phyloP scores from a whole-genome alignment of 352 stramenopile genomes.

The Blastocystis sp. region DNA sequence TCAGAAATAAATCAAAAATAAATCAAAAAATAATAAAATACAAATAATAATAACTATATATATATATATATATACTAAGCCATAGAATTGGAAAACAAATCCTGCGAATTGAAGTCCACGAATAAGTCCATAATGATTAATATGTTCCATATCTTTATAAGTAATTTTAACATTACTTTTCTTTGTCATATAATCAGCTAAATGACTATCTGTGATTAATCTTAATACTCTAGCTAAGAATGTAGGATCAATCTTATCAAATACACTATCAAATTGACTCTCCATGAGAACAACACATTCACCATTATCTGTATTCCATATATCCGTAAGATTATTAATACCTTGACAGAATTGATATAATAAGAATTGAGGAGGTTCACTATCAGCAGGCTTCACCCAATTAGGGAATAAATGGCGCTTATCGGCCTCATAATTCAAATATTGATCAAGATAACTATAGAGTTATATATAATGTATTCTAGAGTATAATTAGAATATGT shows the following conservation, averaged over 20 bases:
- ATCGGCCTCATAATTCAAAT: conserved; percentile 98
- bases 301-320: conserved; percentile 89
- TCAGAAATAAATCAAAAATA: too few relatives aligned
- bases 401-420: conserved; percentile 97
- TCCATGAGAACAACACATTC: conserved; percentile 96
- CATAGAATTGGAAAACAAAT: conserved; percentile 97
- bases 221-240: conserved; percentile 87
- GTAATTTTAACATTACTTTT: conserved; percentile 97
- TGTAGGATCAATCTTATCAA: conserved; percentile 98
- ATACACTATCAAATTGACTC: conserved; percentile 94
- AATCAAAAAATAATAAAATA: too few relatives aligned
- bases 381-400: conserved; percentile 97
- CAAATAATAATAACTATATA: too few relatives aligned
- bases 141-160: conserved; percentile 99
- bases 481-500: too few relatives aligned
- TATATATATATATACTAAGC: too few relatives aligned
- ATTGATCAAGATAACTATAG: conserved; percentile 99
- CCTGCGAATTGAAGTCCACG: conserved; percentile 84
- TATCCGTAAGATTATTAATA: conserved; percentile 94
- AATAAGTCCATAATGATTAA: conserved; percentile 95
- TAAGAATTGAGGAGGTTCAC: conserved; percentile 84
- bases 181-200: conserved; percentile 98
- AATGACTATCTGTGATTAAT: conserved; percentile 98
- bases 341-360: conserved; percentile 99
- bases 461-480: too few relatives aligned